Evolutionary conservation across 345 rosid genomes (phyloP).

Genomic region (Eucalyptus regnans): DNA sequence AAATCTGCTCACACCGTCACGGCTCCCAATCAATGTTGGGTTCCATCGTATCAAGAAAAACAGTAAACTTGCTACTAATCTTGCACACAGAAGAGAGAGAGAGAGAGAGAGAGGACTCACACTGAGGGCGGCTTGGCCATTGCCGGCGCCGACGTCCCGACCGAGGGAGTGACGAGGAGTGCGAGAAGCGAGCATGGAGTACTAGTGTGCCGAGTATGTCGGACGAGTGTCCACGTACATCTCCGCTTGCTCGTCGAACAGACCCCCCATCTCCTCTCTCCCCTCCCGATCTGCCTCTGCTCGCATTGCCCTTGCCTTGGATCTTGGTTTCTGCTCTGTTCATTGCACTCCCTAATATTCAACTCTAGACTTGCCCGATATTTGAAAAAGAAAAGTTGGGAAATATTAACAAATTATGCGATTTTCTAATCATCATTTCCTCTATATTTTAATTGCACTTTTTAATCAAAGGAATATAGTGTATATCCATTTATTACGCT

Average conservation of each 20-base stretch:
- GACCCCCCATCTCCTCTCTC: conserved; percentile 28
- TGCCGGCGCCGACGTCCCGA: conserved; percentile 70
- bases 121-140: background rate
- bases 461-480: no score
- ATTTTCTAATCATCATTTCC: background rate
- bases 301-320: background rate
- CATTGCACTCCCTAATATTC: background rate
- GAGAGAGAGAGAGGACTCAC: no score
- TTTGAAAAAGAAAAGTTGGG: background rate
- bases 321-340: background rate
- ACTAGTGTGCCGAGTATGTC: conserved; percentile 43
- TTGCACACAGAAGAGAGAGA: no score
- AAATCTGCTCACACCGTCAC: no score
- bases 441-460: no score
- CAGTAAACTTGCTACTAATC: no score
- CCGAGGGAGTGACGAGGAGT: conserved; percentile 36
- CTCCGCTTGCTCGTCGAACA: conserved; percentile 55
- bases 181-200: conserved; percentile 41
- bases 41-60: no score
- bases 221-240: conserved; percentile 49
- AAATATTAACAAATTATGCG: background rate
- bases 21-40: no score
- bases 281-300: background rate
- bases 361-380: background rate
- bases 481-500: no score